These are phyloP conservation scores for Amaranthus tricolor DNA, from an alignment of 179 eudicot genomes.

Conservation along the genomic window DNA sequence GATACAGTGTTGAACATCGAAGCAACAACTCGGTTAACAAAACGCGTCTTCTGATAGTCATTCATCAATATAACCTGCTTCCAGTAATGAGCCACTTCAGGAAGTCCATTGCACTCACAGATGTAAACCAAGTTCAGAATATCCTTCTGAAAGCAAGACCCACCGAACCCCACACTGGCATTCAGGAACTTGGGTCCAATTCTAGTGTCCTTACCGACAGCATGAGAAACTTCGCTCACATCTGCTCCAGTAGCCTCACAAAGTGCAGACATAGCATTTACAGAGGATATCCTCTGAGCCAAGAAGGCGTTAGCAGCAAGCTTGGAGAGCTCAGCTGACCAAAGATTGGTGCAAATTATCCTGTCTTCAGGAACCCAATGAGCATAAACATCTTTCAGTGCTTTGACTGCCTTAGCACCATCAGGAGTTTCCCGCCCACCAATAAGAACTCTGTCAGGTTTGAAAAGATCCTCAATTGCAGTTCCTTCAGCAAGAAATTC, in stretches of 20 bases:
- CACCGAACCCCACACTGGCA: constrained; percentile 55
- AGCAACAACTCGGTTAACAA: constrained; percentile 48
- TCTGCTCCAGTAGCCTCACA: constrained; percentile 57
- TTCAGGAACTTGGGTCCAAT: constrained; percentile 47
- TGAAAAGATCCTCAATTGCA: constrained; percentile 43
- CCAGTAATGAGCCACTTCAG: constrained; percentile 55
- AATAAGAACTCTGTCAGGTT: constrained; percentile 46
- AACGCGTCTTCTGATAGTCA: constrained; percentile 48
- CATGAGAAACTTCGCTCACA: constrained; percentile 45
- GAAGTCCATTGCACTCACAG: constrained; percentile 53
- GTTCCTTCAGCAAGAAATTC: constrained; percentile 57
- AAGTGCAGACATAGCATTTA: constrained; percentile 50
- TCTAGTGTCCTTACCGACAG: constrained; percentile 51
- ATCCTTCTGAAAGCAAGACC: constrained; percentile 57
- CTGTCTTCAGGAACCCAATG: constrained; percentile 55
- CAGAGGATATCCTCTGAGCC: constrained; percentile 54
- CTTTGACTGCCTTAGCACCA: constrained; percentile 39
- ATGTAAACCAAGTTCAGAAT: constrained; percentile 51
- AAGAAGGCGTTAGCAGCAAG: constrained; percentile 52
- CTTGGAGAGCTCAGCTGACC: constrained; percentile 57
- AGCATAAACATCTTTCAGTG: constrained; percentile 48
- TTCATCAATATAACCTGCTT: constrained; percentile 46
- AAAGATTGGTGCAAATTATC: constrained; percentile 48
- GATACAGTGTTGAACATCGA: constrained; percentile 51
- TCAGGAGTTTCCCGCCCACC: constrained; percentile 53